A percentile compares a stretch with the other conserved stretches of the same genome.
Conservation (phyloP, 2,329 filamentous ascomycete genomes). For the Cladosporium halotolerans region DNA sequence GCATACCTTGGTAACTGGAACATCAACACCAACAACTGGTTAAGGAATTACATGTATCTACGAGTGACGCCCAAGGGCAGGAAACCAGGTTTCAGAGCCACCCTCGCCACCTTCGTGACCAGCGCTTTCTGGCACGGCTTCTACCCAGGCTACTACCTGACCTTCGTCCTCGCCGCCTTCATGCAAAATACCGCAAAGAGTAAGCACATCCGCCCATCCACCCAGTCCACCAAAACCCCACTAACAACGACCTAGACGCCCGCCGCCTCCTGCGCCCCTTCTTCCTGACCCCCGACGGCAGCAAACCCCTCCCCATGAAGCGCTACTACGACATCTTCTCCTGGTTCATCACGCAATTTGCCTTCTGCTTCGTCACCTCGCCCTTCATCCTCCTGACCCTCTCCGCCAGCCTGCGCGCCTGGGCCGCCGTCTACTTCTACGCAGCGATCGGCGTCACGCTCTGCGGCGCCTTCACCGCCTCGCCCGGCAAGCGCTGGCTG, state of each 20-base stretch:
- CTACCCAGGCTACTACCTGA: conserved; percentile 90
- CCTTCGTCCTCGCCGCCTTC: conserved; percentile 83
- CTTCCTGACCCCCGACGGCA: conserved; percentile 75
- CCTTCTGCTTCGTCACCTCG: conserved; percentile 72
- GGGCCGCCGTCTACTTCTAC: conserved; percentile 87
- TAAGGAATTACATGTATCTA: conserved; percentile 92
- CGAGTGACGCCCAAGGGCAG: conserved; percentile 90
- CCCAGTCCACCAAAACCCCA: background rate
- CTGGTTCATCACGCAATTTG: conserved; percentile 69
- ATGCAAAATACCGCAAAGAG: conserved; percentile 92
- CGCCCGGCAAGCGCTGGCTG: conserved; percentile 59
- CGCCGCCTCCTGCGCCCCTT: conserved; percentile 86
- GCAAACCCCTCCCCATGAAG: conserved; percentile 63
- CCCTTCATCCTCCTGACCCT: conserved; percentile 83
- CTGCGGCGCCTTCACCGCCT: conserved; percentile 70
- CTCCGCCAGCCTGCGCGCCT: conserved; percentile 63
- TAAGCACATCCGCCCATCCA: conserved; percentile 44
- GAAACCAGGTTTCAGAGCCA: conserved; percentile 94
- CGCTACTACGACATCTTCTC: conserved; percentile 78
- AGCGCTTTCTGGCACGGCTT: conserved; percentile 98
- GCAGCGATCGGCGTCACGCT: conserved; percentile 60
- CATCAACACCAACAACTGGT: conserved; percentile 96
- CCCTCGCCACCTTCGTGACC: conserved; percentile 85
- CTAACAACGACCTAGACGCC: conserved; percentile 54
- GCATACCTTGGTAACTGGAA: conserved; percentile 93